Evolutionary conservation across 169 alveolate genomes (phyloP).

Genomic region (Plasmodium sp.): DNA sequence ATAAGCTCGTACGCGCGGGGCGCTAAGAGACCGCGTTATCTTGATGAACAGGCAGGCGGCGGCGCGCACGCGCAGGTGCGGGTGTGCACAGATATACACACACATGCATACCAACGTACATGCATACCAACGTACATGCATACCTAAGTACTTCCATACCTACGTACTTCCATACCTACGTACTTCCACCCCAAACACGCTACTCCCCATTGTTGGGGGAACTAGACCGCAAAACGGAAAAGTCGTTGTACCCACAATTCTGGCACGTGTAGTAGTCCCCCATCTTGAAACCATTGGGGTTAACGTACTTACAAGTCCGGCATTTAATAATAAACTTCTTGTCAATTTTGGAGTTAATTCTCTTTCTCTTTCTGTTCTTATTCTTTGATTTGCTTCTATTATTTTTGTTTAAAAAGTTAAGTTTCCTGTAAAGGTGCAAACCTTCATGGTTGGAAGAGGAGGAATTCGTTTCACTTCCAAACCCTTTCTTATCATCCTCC

Average conservation of each 20-base stretch:
- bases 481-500: conserved; percentile 46
- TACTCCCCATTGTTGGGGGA: conserved; percentile 51
- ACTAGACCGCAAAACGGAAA: conserved; percentile 40
- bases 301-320: conserved; percentile 43
- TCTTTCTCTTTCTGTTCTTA: conserved; percentile 34
- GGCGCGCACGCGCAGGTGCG: no score
- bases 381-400: conserved; percentile 47
- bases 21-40: not conserved
- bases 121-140: not conserved
- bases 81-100: not conserved
- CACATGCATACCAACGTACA: not conserved
- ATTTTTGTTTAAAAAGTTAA: conserved; percentile 34
- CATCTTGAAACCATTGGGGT: conserved; percentile 57
- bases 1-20: not conserved
- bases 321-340: conserved; percentile 61
- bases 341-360: conserved; percentile 47
- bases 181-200: not conserved
- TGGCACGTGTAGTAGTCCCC: conserved; percentile 59
- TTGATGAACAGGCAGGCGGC: not conserved
- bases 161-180: not conserved
- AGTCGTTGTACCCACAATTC: conserved; percentile 69
- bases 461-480: conserved; percentile 61
- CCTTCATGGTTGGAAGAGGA: conserved; percentile 56
- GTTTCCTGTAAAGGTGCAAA: conserved; percentile 36
- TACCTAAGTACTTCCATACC: not conserved